These are phyloP conservation scores for Naganishia sp. DNA, from an alignment of 1,284 basidiomycete genomes.

Conservation along the genomic window DNA sequence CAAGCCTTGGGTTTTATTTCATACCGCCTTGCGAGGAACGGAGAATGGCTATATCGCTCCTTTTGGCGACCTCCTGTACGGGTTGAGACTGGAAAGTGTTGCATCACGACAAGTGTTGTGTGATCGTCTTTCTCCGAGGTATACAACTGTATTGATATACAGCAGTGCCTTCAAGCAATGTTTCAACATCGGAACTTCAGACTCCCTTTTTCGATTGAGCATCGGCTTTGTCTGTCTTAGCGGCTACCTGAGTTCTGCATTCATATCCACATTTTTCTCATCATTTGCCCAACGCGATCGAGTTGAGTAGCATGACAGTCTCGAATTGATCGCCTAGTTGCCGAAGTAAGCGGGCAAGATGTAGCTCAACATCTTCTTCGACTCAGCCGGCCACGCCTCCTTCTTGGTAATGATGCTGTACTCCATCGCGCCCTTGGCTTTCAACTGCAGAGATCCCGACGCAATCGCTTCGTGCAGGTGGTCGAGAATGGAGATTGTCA, in stretches of 20 bases:
- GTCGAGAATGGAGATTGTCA: slow-evolving; percentile 72
- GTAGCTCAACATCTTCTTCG: slow-evolving; percentile 72
- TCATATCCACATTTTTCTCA: not conserved
- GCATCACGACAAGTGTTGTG: too few relatives aligned
- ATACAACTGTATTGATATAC: too few relatives aligned
- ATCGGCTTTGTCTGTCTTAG: not conserved
- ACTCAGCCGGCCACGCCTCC: slow-evolving; percentile 63
- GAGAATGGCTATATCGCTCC: too few relatives aligned
- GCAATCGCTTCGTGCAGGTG: slow-evolving; percentile 67
- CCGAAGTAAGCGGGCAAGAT: slow-evolving; percentile 65
- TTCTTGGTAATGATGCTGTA: slow-evolving; percentile 76
- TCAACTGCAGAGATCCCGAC: slow-evolving; percentile 61
- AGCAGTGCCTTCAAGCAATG: too few relatives aligned
- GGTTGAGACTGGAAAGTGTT: too few relatives aligned
- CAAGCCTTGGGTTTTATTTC: too few relatives aligned
- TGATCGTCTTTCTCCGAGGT: too few relatives aligned
- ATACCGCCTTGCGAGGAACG: too few relatives aligned
- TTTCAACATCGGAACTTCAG: not conserved
- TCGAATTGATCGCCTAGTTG: not conserved
- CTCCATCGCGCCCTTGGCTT: slow-evolving; percentile 76
- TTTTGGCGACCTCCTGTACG: too few relatives aligned
- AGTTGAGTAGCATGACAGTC: not conserved
- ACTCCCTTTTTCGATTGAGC: not conserved
- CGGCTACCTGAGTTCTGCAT: not conserved
- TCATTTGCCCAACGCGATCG: not conserved